These are phyloP conservation scores for Articulospora tetracladia DNA, from an alignment of 495 filamentous ascomycete species.

Conservation along the genomic window DNA sequence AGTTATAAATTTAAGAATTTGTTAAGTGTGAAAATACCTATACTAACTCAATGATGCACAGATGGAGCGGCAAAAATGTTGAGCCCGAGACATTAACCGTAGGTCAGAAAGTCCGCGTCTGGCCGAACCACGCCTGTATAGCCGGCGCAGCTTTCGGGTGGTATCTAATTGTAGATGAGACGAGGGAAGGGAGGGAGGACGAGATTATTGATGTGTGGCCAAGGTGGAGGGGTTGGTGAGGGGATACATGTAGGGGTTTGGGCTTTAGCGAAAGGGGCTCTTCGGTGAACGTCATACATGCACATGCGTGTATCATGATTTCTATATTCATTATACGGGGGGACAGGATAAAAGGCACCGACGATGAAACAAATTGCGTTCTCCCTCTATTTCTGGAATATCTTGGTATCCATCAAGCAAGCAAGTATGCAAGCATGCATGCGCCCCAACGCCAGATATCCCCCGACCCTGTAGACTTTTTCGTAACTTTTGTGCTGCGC, in stretches of 20 bases:
- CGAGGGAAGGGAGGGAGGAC: constrained; percentile 40
- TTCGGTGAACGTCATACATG: no score
- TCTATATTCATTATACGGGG: no score
- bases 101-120: constrained; percentile 64
- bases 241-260: no score
- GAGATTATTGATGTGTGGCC: constrained; percentile 70
- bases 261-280: no score
- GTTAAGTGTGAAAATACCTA: no score
- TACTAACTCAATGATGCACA: no score
- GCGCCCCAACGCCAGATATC: constrained; percentile 5
- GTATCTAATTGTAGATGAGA: constrained; percentile 73
- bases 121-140: constrained; percentile 85
- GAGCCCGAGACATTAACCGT: constrained; percentile 46
- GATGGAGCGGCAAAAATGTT: constrained; percentile 29
- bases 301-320: no score
- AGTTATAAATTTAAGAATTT: no score
- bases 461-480: background rate
- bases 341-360: background rate
- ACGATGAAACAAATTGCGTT: background rate
- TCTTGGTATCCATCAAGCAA: background rate
- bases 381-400: background rate
- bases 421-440: background rate
- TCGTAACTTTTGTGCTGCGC: background rate
- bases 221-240: constrained; percentile 56
- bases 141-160: constrained; percentile 67